Base-by-base conservation (phyloP, 2,329 filamentous ascomycete genomes). In the Sporothrix brasiliensis region DNA sequence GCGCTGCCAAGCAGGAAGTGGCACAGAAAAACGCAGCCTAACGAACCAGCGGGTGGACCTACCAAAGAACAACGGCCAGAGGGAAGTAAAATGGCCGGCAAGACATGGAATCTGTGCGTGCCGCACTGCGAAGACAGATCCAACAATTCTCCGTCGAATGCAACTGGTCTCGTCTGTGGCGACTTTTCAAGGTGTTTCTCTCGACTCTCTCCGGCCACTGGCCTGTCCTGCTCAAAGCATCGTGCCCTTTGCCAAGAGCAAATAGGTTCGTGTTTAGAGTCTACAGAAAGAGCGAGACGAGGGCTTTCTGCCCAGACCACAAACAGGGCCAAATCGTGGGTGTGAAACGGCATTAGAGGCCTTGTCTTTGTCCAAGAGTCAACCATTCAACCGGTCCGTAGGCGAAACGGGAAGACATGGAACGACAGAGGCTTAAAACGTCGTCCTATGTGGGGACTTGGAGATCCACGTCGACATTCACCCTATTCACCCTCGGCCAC, bases 191-290 rank as follows among this genome's bases (percentile, higher is more conserved):
- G 44, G 4, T 39, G 47, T 9, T 27, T 52, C 30, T 30, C 27
- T 39, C 47, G 19, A 52, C n/a, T 7, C 27, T 65, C 47, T 19
- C 10, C 19, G 44, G 34, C 27, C 27, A 14, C 19, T 53, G 47
- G 47, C 24, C 34, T 34, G 1, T 21, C 24, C 53, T 21, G 52
- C 14, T 30, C 63, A 9, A 7, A 9, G 10, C 30, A 66, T 21
- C 27, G 11, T 41, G 24, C 1, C 21, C 34, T 50, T 56, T 49
- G 14, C 39, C 39, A 34, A 34, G 34, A 68, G 39, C 30, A 63
- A 61, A 24, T 13, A 3, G 6, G 53, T 60, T 60, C 61, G 27
- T 70, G 52, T 72, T 73, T 70, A 24, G 60, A 73, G 70, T 72
- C 72, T 72, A 68, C 69, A n/a, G 49, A 72, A 66, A 69, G 70